Evolutionary conservation across 495 filamentous ascomycete genomes (phyloP), one percentile per base, ranked within the genome.

Genomic region (Neurospora pannonica): DNA sequence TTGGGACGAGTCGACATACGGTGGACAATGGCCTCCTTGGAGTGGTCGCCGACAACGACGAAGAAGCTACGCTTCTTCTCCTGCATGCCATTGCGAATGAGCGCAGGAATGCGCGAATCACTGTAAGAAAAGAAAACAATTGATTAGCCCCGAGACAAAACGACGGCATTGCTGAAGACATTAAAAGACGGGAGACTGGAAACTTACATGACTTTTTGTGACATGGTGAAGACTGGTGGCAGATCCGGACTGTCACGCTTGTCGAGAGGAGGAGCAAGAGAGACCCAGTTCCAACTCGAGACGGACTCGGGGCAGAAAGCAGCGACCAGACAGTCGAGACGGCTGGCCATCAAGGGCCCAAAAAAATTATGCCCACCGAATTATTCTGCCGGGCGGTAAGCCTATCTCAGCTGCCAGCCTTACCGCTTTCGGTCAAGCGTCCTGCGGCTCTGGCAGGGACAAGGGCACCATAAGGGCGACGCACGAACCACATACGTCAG

Each of bases 1-100:
- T 67, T 8, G 28, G n/a, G 9, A 70, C 13, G 43, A 37, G 36
- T 74, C 21, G 37, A 48, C 77, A 43, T 74, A 79, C 77, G 87
- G 80, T 98, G 90, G 70, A 98, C 92, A 79, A 98, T 98, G 75
- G 95, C 94, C 88, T 98, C 97, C 83, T 99, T 99, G 74, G 95
- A 92, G 73, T 90, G 90, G 81, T 99, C 97, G 72, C 97, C 97
- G 34, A 99, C 97, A 5, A 99, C 89, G 71, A 98, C 92, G 83
- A 99, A 95, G 85, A 99, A 97, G 83, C 93, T 96, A 78, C 97
- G 90, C 85, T 98, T 98, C 87, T 97, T 97, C 81, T 97, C 94
- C 78, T 97, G 93, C 71, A 96, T 88, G 72, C 94, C 92, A 92
- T 99, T 99, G 80, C 92, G 92, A 77, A 99, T 95, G 71, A 99